Percentiles rank a stretch among this genome's conserved stretches.
Conservation (phyloP, 2,329 filamentous ascomycete genomes). For the Fusarium oxysporum region DNA sequence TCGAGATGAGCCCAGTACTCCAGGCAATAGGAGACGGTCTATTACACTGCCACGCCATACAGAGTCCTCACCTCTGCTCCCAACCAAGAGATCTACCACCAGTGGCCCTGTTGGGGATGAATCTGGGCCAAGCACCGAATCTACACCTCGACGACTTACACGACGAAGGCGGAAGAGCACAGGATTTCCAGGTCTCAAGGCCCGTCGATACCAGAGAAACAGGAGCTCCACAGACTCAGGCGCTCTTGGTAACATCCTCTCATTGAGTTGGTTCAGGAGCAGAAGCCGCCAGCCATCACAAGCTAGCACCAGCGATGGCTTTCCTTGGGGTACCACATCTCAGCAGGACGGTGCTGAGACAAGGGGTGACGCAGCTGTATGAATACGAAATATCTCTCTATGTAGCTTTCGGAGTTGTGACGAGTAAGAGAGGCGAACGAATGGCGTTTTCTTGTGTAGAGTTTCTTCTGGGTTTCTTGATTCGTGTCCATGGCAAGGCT, state of each 20-base stretch:
- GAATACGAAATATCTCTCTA: conserved; percentile 33
- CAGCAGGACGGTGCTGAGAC: conserved; percentile 36
- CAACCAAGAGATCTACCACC: conserved; percentile 48
- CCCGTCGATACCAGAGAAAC: conserved; percentile 58
- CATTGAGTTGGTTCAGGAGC: conserved; percentile 65
- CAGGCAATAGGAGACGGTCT: conserved; percentile 58
- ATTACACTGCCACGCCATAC: conserved; percentile 59
- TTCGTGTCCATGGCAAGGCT: conserved; percentile 5
- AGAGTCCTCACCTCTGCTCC: conserved; percentile 57
- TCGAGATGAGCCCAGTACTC: conserved; percentile 62
- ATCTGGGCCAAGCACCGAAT: conserved; percentile 47
- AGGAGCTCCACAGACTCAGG: conserved; percentile 60
- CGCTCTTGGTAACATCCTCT: conserved; percentile 64
- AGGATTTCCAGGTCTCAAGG: conserved; percentile 71
- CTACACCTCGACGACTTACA: conserved; percentile 47
- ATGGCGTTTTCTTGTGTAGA: conserved; percentile 37
- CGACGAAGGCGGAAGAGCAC: conserved; percentile 68
- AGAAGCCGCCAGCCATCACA: conserved; percentile 39
- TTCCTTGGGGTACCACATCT: conserved; percentile 18
- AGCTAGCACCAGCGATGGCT: conserved; percentile 37
- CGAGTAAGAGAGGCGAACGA: conserved; percentile 33
- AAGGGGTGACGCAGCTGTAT: conserved; percentile 50
- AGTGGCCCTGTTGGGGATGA: conserved; percentile 45
- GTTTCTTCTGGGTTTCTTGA: conserved; percentile 20
- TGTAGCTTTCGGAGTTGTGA: conserved; percentile 28